Evolutionary conservation across 1,284 basidiomycete species (phyloP), one percentile per base, ranked within the genome.

Genomic region (Flammula alnicola): DNA sequence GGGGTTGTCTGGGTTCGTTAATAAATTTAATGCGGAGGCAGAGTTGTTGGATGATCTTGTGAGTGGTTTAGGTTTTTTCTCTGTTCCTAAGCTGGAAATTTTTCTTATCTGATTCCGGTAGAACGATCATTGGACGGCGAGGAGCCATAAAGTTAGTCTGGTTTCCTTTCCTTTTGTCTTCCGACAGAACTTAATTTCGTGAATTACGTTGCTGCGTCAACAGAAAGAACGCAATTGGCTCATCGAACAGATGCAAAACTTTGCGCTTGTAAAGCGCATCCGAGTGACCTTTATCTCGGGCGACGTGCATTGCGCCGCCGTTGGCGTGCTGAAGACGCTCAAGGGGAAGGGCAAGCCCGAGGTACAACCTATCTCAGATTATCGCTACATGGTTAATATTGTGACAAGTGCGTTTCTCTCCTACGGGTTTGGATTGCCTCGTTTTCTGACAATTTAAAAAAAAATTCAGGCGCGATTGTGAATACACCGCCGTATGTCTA

Each of bases 181-280:
- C 19, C n/a, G 35, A 5, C 14, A 17, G 5, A 12, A n/a, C n/a
- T n/a, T n/a, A n/a, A n/a, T 32, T 17, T 20, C 9, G 12, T n/a
- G n/a, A n/a, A n/a, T 20, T 42, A 26, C n/a, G 7, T 20, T n/a
- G 5, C n/a, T 26, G 32, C 5, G 5, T 26, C 31, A 33, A 32
- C 56, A 97, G 85, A 78, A 80, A 70, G 96, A 98, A 68, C 85
- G 96, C 44, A 98, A 98, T 67, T 88, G 84, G 84, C 78, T 98
- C 12, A 82, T 99, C 27, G 78, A 88, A 53, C 80, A 88, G 60
- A 74, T 92, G 51, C 93, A 96, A 65, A 71, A 77, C 22, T 75
- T 91, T 51, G 88, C 93, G 0, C 68, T 71, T 37, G 67, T 70
- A 38, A 81, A 81, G 63, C 76, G 79, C 17, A 68, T 88, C 17